Base-by-base conservation (phyloP, 305 asterid species). In the Fraxinus greggii region DNA sequence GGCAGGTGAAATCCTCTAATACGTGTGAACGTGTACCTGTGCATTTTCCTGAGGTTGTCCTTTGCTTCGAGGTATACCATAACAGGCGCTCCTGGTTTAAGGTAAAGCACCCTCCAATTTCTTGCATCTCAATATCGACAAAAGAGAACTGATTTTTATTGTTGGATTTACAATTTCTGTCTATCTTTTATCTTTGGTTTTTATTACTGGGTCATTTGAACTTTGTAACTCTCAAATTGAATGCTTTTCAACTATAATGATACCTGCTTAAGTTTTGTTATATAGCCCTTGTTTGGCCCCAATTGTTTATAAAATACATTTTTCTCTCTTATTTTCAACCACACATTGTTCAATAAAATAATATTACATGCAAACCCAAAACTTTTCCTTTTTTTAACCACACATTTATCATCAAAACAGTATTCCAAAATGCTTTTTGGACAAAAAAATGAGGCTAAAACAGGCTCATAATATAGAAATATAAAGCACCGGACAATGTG, bases 61-160 rank as follows among this genome's bases (percentile, higher is more conserved):
- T 96, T 65, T 85, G 89, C 81, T 78, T 94, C 70, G 99, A 96
- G 91, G 94, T 96, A 86, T 96, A 94, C 87, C 97, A 94, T 80
- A 91, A 82, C 89, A 88, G 80, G 80, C 89, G 81, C 87, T 77
- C 91, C 26, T 84, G 89, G 88, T 5, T 51, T 35, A 94, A 95
- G 97, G 98, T 93, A 84, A 86, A 32, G 70, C 85, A n/a, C 72
- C n/a, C 1, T 79, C 75, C 81, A 15, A 78, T 77, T 40, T 28
- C 26, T 8, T 72, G 31, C 59, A 17, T 76, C 38, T 76, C 40
- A 76, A 45, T n/a, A 42, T n/a, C 38, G 38, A 28, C 17, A 81
- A 78, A 77, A 75, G 33, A 75, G 17, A 76, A 45, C 21, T 48
- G 10, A 40, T 54, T 72, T 81, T 74, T 23, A 63, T 38, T 54